These are phyloP conservation scores for Patellifolia procumbens DNA, from an alignment of 179 eudicot species.

Conservation along the genomic window DNA sequence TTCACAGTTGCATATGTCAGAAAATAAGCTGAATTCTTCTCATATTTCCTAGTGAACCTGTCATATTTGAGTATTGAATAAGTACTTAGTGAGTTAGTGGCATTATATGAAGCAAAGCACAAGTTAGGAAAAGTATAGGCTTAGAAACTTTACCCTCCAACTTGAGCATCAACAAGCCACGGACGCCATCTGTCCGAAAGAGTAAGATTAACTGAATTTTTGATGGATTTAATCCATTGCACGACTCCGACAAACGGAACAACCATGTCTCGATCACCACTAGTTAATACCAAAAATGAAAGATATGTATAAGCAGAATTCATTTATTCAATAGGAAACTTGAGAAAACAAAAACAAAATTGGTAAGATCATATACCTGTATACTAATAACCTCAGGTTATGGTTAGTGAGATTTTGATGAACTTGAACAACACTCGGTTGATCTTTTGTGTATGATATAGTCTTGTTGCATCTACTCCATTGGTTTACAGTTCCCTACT, in stretches of 20 bases:
- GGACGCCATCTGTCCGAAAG: slow-evolving; percentile 42
- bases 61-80: slow-evolving; percentile 11
- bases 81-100: background rate
- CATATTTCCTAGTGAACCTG: slow-evolving; percentile 48
- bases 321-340: background rate
- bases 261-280: slow-evolving; percentile 53
- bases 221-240: slow-evolving; percentile 42
- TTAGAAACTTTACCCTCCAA: slow-evolving; percentile 39
- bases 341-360: background rate
- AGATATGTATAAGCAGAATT: slow-evolving; percentile 5
- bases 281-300: background rate
- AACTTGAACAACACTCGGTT: slow-evolving; percentile 36
- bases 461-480: slow-evolving; percentile 49
- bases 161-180: slow-evolving; percentile 45
- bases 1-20: slow-evolving; percentile 57
- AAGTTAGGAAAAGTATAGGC: background rate
- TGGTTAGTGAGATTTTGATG: slow-evolving; percentile 36
- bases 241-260: slow-evolving; percentile 40
- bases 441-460: slow-evolving; percentile 33
- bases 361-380: slow-evolving; percentile 30
- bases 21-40: slow-evolving; percentile 29
- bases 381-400: slow-evolving; percentile 33
- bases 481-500: slow-evolving; percentile 37
- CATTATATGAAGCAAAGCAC: background rate
- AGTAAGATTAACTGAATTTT: slow-evolving; percentile 34